Conservation (phyloP, 2,329 filamentous ascomycete genomes). For the Ascocoryne sarcoides region DNA sequence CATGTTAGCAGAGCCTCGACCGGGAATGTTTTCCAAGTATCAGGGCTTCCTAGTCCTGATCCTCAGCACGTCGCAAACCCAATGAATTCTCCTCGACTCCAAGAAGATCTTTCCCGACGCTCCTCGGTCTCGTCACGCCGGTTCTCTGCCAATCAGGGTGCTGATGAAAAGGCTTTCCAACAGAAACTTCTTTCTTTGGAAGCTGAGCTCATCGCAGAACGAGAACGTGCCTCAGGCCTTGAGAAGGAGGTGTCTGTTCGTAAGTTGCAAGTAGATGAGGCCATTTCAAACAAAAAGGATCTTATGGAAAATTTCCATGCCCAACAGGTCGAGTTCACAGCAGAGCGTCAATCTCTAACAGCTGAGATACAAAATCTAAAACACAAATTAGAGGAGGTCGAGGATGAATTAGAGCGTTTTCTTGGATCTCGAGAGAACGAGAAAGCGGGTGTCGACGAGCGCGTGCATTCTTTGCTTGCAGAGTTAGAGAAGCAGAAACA, state of each 20-base stretch:
- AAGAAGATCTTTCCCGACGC: conserved; percentile 42
- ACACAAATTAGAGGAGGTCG: conserved; percentile 73
- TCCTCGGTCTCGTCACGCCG: conserved; percentile 53
- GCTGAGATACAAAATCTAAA: conserved; percentile 70
- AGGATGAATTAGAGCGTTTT: conserved; percentile 84
- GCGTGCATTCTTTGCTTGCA: conserved; percentile 56
- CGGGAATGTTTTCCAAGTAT: conserved; percentile 46
- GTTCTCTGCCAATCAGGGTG: conserved; percentile 49
- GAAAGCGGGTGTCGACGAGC: conserved; percentile 60
- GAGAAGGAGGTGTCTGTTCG: conserved; percentile 60
- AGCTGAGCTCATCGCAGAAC: conserved; percentile 66
- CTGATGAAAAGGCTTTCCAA: conserved; percentile 51
- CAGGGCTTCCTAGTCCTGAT: conserved; percentile 35
- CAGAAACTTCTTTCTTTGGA: conserved; percentile 63
- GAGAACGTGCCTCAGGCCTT: conserved; percentile 54
- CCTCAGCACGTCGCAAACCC: conserved; percentile 37
- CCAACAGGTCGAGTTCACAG: conserved; percentile 77
- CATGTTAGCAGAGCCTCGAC: conserved; percentile 46
- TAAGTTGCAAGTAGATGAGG: conserved; percentile 66
- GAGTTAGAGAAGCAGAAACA: conserved; percentile 59
- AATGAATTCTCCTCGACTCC: conserved; percentile 22
- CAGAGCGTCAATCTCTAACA: conserved; percentile 76
- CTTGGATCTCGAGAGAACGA: conserved; percentile 78
- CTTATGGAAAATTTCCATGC: conserved; percentile 92
- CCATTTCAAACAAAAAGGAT: conserved; percentile 85